Evolutionary conservation across 352 stramenopile species (phyloP), one percentile per base, ranked within the genome.

Genomic region (Peronospora farinosa): DNA sequence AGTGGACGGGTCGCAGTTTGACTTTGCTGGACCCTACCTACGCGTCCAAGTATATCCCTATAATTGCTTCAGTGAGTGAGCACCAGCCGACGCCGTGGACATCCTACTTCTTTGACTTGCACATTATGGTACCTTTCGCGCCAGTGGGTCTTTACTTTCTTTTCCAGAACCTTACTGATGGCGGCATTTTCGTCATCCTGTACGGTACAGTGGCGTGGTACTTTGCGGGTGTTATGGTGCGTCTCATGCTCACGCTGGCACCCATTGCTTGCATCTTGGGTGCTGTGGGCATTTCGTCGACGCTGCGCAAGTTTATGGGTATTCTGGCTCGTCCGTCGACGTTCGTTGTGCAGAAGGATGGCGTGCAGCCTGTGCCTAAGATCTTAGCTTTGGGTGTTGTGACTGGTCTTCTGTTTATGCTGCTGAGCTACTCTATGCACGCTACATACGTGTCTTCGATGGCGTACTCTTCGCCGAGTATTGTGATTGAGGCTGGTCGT

Each of bases 81-180:
- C 91, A 97, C 71, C 91, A 97, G 69, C 90, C 91, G 27, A 95
- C 91, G 35, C 95, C 83, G 41, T 96, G 86, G 86, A 96, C 90
- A 27, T 94, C 90, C 38, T 97, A 96, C 78, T 97, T 95, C 64
- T 92, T 96, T 57, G 86, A 97, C 60, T 67, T 97, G 21, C 85
- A 97, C 68, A 75, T 96, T 48, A 69, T 96, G 10, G 86, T 96
- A 47, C 88, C 82, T 8, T 84, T 97, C 47, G 84, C 86, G n/a
- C 91, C 90, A 0, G 76, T 97, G 13, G 91, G 91, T 47, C 72
- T 97, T 16, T 95, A 92, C 57, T 90, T 95, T 42, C 65, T 95
- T 15, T 96, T 96, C 69, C 69, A 75, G 41, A 86, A 95, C 56
- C 54, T 96, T 47, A 92, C 72, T 9, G 88, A 97, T 54, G 87